Evolutionary conservation across 2,329 filamentous ascomycete species (phyloP), one percentile per base, ranked within the genome.

Genomic region (Amauroascus niger): DNA sequence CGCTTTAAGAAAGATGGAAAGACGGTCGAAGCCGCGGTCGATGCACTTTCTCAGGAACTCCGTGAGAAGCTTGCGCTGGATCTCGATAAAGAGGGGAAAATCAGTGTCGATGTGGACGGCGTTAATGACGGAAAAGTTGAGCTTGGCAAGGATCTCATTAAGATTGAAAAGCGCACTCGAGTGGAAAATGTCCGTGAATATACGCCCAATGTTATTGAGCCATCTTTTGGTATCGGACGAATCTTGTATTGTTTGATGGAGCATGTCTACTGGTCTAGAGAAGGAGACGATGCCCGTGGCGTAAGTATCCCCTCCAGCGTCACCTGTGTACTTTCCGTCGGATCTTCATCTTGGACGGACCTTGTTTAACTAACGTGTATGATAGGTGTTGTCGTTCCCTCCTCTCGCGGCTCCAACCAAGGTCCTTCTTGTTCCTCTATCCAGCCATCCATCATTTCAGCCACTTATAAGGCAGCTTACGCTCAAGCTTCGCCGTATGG

Each of bases 121-220:
- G 73, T 83, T 56, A 77, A 73, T 26, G 79, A 79, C 62, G 86
- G 87, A 68, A 88, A 85, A 71, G 88, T 88, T 22, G 83, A 91
- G 67, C 75, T 97, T 49, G 77, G 79, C 63, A 84, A 84, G 66
- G 88, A 95, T 57, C 78, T 94, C 47, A 76, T 98, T 66, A 81
- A 77, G 55, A 88, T 97, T 62, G 87, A 90, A 74, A 89, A 87
- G 74, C 82, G 84, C 62, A 95, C 85, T 62, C 79, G 88, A 58
- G 79, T 83, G 3, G 88, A 95, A 71, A 85, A 95, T 67, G 81
- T 84, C 55, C 81, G 93, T 63, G 90, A 96, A 69, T 98, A 88
- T 74, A 94, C 86, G 0, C 91, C 91, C 56, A 96, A 96, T 67
- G 89, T 95, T 46, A 94, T 97, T 62, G 93, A 98, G 75, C 93